A percentile compares a stretch with the other conserved stretches of the same genome.
phyloP scores from a whole-genome alignment of 805 yeast species.

The Jamesozyma piceae region DNA sequence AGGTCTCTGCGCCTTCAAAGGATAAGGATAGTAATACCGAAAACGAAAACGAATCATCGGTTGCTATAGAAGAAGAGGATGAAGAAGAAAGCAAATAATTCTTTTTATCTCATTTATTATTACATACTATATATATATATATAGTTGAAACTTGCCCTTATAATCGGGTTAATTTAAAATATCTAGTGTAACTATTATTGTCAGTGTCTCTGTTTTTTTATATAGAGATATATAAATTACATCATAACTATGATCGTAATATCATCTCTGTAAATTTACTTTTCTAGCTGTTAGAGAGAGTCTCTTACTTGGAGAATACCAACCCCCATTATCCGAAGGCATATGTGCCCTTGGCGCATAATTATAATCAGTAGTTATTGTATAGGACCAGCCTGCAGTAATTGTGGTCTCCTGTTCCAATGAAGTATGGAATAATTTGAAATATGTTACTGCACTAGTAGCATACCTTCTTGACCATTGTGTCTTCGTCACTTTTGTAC shows the following conservation, averaged over 20 bases:
- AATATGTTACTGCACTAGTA: constrained; percentile 58
- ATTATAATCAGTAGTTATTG: constrained; percentile 52
- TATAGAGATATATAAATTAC: no score
- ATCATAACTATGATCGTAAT: no score
- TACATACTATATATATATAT: no score
- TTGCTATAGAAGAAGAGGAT: constrained; percentile 7
- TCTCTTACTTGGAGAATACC: constrained; percentile 31
- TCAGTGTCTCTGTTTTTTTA: no score
- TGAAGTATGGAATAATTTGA: constrained; percentile 33
- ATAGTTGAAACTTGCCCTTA: no score
- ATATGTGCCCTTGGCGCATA: constrained; percentile 62
- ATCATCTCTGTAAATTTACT: no score
- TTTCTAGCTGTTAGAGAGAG: not conserved
- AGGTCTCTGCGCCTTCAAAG: constrained; percentile 6
- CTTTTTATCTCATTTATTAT: no score
- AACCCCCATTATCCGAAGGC: constrained; percentile 49
- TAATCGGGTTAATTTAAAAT: no score
- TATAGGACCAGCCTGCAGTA: constrained; percentile 79
- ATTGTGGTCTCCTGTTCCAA: constrained; percentile 45
- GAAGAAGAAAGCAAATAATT: constrained; percentile 1
- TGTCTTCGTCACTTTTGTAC: constrained; percentile 52
- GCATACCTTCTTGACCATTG: constrained; percentile 59
- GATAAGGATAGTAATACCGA: constrained; percentile 2
- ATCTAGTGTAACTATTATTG: no score
- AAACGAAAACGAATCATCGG: constrained; percentile 7